phyloP scores from a whole-genome alignment of 208 protist genomes.

The Trypanosomatidae sp. region DNA sequence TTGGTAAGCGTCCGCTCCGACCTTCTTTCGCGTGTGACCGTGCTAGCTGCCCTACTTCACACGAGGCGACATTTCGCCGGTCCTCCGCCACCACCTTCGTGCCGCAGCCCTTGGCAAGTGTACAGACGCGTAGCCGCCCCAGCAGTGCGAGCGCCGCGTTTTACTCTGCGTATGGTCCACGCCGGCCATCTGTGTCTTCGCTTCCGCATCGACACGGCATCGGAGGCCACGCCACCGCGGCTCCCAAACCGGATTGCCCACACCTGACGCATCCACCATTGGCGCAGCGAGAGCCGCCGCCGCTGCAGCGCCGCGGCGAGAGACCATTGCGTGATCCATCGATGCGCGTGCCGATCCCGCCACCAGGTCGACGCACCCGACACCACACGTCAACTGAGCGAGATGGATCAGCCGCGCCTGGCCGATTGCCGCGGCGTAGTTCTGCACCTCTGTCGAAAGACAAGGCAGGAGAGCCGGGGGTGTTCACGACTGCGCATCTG shows the following conservation, averaged over 20 bases:
- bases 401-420: not conserved
- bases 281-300: not conserved
- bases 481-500: not conserved
- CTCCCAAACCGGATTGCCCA: not conserved
- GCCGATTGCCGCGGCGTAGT: no score
- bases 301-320: not conserved
- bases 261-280: not conserved
- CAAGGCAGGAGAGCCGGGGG: not conserved
- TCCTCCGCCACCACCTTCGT: not conserved
- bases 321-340: not conserved
- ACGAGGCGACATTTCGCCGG: not conserved
- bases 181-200: not conserved
- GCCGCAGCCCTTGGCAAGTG: not conserved
- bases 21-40: not conserved
- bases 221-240: not conserved
- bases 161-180: conserved; percentile 3
- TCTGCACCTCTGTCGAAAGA: no score
- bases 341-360: conserved; percentile 8
- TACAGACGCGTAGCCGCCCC: not conserved
- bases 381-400: not conserved
- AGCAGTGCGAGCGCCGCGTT: conserved; percentile 13
- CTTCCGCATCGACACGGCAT: not conserved
- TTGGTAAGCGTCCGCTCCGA: conserved; percentile 7
- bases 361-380: not conserved
- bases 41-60: not conserved